Conservation (phyloP, 768 basidiomycete genomes). For the Ramaria sp. region DNA sequence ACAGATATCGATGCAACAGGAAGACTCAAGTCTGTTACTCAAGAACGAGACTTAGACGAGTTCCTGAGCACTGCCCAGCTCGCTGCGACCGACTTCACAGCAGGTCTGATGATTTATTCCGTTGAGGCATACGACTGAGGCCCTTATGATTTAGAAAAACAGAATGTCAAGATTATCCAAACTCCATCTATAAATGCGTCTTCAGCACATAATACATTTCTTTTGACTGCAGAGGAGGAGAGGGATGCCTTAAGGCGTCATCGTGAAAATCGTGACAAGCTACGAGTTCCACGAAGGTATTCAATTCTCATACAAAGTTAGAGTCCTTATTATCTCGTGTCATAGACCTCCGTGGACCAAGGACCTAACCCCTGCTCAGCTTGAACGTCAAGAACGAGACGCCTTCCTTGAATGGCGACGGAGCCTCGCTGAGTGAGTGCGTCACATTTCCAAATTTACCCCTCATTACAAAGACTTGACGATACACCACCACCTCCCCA, state of each 20-base stretch:
- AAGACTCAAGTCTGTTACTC: constrained; percentile 83
- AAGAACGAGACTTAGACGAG: constrained; percentile 91
- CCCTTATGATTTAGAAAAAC: constrained; percentile 38
- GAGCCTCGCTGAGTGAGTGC: constrained; percentile 76
- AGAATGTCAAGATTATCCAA: constrained; percentile 72
- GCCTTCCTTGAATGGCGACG: constrained; percentile 91
- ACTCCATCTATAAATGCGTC: constrained; percentile 25
- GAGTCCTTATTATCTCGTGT: neutral
- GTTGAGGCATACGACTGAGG: neutral
- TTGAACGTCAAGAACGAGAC: constrained; percentile 84
- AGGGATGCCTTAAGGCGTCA: constrained; percentile 63
- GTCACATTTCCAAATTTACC: neutral
- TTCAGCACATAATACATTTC: constrained; percentile 67
- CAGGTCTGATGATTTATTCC: constrained; percentile 43
- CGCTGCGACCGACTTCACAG: constrained; percentile 92
- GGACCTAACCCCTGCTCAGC: constrained; percentile 58
- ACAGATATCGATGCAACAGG: constrained; percentile 59
- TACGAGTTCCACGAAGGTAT: constrained; percentile 70
- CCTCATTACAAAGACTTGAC: neutral
- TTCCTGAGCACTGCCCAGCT: constrained; percentile 92
- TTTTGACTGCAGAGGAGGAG: constrained; percentile 78
- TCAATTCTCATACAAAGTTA: neutral
- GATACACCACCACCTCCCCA: constrained; percentile 20
- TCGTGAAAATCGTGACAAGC: constrained; percentile 53
- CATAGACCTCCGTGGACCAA: constrained; percentile 77